Evolutionary conservation across 2,329 filamentous ascomycete genomes (phyloP).

Genomic region (Ophiocordyceps camponoti-rufipedis): DNA sequence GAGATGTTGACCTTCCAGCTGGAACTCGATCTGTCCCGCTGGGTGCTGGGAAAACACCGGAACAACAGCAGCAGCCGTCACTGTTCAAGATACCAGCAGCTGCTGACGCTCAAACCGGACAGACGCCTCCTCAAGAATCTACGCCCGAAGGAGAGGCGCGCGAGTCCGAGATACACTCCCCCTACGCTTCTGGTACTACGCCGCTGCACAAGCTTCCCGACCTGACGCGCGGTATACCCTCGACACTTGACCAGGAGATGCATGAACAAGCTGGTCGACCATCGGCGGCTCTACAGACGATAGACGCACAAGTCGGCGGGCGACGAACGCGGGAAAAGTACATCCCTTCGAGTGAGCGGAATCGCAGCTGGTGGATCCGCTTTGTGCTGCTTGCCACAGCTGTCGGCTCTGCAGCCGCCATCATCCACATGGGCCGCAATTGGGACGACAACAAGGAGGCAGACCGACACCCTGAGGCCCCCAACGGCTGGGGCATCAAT

Average conservation of each 20-base stretch:
- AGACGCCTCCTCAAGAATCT: slow-evolving; percentile 3
- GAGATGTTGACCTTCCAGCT: too few relatives aligned
- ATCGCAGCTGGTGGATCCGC: slow-evolving; percentile 58
- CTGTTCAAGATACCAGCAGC: background rate
- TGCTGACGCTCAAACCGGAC: background rate
- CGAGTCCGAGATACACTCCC: slow-evolving; percentile 8
- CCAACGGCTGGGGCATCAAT: slow-evolving; percentile 58
- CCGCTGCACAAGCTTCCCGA: slow-evolving; percentile 62
- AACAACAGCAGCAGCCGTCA: background rate
- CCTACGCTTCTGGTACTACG: slow-evolving; percentile 16
- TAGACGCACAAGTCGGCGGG: slow-evolving; percentile 16
- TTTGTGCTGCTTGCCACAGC: slow-evolving; percentile 50
- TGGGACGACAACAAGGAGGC: slow-evolving; percentile 74
- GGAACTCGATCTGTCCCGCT: too few relatives aligned
- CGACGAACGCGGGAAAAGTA: slow-evolving; percentile 47
- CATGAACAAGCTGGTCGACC: slow-evolving; percentile 19
- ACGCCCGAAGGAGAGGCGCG: slow-evolving; percentile 4
- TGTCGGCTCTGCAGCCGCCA: slow-evolving; percentile 33
- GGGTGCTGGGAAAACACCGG: background rate
- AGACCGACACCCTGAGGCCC: slow-evolving; percentile 47
- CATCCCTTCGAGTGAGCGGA: slow-evolving; percentile 75
- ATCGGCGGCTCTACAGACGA: slow-evolving; percentile 12
- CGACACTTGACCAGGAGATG: slow-evolving; percentile 68
- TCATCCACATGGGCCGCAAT: slow-evolving; percentile 67
- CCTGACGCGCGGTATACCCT: slow-evolving; percentile 85